Evolutionary conservation across 192 early-diverging fungal species (phyloP).

Genomic region (Backusella circina): DNA sequence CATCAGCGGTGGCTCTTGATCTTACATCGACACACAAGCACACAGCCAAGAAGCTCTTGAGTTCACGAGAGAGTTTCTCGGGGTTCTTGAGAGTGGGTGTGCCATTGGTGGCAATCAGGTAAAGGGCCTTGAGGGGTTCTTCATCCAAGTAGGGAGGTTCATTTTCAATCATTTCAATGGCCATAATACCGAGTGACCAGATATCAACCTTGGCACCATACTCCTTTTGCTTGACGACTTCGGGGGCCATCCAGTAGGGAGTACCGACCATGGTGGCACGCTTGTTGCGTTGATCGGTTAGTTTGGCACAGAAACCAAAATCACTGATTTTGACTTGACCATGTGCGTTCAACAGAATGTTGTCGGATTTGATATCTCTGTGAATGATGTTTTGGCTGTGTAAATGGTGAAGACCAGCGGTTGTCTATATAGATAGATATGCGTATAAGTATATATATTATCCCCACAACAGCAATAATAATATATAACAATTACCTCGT

Average conservation of each 20-base stretch:
- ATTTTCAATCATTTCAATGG: constrained; percentile 94
- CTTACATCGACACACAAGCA: constrained; percentile 85
- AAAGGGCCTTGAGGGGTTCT: constrained; percentile 89
- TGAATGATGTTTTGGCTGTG: constrained; percentile 85
- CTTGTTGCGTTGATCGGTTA: constrained; percentile 78
- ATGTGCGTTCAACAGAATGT: constrained; percentile 73
- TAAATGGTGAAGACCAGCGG: constrained; percentile 74
- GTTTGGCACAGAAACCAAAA: constrained; percentile 92
- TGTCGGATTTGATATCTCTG: constrained; percentile 87
- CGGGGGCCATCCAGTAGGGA: constrained; percentile 86
- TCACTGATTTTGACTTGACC: constrained; percentile 88
- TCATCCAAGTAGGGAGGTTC: constrained; percentile 95
- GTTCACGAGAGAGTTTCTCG: constrained; percentile 68
- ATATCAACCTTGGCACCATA: constrained; percentile 80
- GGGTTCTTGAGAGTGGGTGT: constrained; percentile 88
- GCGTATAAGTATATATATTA: neutral
- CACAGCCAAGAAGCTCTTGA: constrained; percentile 83
- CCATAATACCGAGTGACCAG: constrained; percentile 95
- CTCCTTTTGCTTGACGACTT: constrained; percentile 77
- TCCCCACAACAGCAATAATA: neutral
- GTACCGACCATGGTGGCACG: constrained; percentile 87
- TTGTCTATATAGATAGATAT: constrained; percentile 45
- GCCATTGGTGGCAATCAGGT: constrained; percentile 95
- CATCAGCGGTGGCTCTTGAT: constrained; percentile 72
- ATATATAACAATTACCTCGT: constrained; percentile 59